Conservation (phyloP, 164 flowering plant species). For the Annona cherimola region DNA sequence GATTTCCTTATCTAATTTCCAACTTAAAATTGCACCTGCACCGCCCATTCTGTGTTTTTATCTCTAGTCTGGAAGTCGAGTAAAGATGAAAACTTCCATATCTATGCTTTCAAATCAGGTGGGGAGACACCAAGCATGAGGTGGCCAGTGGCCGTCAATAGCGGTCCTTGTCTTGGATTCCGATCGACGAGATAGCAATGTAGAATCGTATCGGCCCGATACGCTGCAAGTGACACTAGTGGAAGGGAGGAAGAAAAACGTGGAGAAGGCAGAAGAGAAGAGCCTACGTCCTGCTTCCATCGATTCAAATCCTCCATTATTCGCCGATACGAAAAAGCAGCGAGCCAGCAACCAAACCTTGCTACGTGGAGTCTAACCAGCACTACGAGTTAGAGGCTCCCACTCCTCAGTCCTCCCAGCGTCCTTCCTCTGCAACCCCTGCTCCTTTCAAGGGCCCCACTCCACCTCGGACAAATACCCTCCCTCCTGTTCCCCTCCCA, state of each 20-base stretch:
- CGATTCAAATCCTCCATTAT: conserved; percentile 1
- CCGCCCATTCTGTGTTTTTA: background rate
- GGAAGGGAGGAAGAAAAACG: background rate
- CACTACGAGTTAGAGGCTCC: conserved; percentile 4
- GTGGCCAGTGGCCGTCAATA: background rate
- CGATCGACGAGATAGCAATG: background rate
- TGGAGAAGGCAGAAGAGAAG: background rate
- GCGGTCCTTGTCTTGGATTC: background rate
- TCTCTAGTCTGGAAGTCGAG: background rate
- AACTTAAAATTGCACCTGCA: background rate
- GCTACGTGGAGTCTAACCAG: conserved; percentile 5
- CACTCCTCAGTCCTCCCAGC: background rate
- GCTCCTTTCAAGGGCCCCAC: conserved; percentile 2
- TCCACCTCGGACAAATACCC: background rate
- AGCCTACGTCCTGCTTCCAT: background rate
- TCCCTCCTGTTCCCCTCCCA: background rate
- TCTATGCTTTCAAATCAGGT: background rate
- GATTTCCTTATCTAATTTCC: background rate
- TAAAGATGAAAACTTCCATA: no score
- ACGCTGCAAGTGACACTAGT: background rate
- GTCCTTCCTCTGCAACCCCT: conserved; percentile 5
- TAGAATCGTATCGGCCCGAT: background rate
- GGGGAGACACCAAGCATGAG: background rate
- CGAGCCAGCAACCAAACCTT: background rate
- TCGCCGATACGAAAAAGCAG: background rate